Evolutionary conservation across 2,329 filamentous ascomycete genomes (phyloP), one percentile per base, ranked within the genome.

Genomic region (Botrytis cinerea): DNA sequence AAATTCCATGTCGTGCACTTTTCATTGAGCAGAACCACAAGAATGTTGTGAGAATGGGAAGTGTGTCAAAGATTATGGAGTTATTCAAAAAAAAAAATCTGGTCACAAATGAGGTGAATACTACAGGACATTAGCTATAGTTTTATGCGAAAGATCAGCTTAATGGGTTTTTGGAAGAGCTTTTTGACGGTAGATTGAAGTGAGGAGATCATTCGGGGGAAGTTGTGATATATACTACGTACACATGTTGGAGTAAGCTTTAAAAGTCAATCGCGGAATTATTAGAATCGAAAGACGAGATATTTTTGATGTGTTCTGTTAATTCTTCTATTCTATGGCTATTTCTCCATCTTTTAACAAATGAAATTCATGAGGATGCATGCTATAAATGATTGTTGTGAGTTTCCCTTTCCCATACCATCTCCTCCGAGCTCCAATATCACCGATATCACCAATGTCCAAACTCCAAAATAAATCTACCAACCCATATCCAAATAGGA

Each of bases 381-480:
- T 51, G 10, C 14, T 14, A 51, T 51, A 51, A 51, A 51, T 51
- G 25, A n/a, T 14, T 51, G 48, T 51, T n/a, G 25, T n/a, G 10
- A 2, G 22, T 0, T 20, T 9, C 32, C 28, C 28, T 14, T 38
- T 38, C 28, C 63, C 16, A 38, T 10, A 1, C 32, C 20, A n/a
- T 5, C 45, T n/a, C 45, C 38, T 18, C 28, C 48, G 1, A 51
- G 9, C 9, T 35, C 43, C 63, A 28, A 18, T 35, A 16, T 16
- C 22, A 14, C 43, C 63, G 22, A 18, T 35, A 16, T 16, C 22
- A 14, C 20, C 45, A n/a, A 48, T 48, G 7, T 7, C 63, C 28
- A 66, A 66, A 66, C 63, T 35, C 63, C 63, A 66, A 46, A 25
- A 35, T 38, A 66, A 35, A 51, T 25, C n/a, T 9, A 66, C 28